Evolutionary conservation across 176 grass and related monocot species (phyloP).

Genomic region (Aegilops bicornis): DNA sequence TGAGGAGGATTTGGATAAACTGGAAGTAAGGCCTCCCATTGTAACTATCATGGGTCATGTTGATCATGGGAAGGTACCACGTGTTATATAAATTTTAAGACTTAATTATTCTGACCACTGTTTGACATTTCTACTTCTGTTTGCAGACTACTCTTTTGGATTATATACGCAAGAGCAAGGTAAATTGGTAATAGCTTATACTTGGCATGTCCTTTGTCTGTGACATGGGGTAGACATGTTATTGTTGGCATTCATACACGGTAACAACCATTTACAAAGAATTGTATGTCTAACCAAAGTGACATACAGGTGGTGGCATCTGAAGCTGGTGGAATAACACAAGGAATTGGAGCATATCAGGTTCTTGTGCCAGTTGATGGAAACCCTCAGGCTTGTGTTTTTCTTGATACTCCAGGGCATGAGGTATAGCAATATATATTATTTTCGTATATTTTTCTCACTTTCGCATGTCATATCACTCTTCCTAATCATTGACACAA

Average conservation of each 20-base stretch:
- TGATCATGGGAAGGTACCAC: constrained; percentile 93
- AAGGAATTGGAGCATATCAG: constrained; percentile 96
- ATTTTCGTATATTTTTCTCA: not conserved
- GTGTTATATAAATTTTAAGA: not conserved
- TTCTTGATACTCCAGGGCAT: constrained; percentile 96
- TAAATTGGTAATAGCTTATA: constrained; percentile 36
- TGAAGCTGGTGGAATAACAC: constrained; percentile 97
- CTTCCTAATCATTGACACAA: constrained; percentile 31
- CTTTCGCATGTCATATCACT: not conserved
- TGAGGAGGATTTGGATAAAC: constrained; percentile 78
- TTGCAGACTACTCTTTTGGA: constrained; percentile 92
- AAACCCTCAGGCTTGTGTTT: constrained; percentile 78
- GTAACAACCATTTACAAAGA: constrained; percentile 12
- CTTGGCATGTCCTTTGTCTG: constrained; percentile 1
- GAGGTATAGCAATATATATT: constrained; percentile 55
- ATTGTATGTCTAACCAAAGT: constrained; percentile 39
- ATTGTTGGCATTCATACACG: constrained; percentile 1
- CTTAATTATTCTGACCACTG: constrained; percentile 18
- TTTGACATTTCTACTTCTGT: constrained; percentile 35
- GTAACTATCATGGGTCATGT: constrained; percentile 99
- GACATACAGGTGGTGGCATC: constrained; percentile 83
- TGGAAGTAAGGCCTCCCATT: constrained; percentile 89
- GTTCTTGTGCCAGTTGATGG: constrained; percentile 90
- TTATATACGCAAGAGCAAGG: constrained; percentile 94
- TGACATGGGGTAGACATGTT: not conserved